Percentiles rank a stretch among this genome's conserved stretches.
Evolutionary conservation across 768 basidiomycete species (phyloP).

Genomic region (Lactarius akahatsu): DNA sequence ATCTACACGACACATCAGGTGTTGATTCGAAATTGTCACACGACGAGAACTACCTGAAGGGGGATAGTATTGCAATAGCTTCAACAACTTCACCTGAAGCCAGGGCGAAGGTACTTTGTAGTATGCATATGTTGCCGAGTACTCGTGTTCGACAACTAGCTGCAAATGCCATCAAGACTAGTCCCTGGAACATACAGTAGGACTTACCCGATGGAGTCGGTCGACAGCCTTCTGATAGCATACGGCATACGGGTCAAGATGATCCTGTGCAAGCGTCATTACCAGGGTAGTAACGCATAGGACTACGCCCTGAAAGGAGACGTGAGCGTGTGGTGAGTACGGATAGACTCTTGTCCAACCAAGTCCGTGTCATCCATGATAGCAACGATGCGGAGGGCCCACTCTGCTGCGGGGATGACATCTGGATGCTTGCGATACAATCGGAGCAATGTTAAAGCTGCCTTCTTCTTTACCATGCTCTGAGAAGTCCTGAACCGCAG

Average conservation of each 20-base stretch:
- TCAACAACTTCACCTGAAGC: conserved; percentile 94
- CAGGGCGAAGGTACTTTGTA: conserved; percentile 98
- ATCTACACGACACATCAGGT: conserved; percentile 47
- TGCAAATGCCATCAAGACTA: conserved; percentile 34
- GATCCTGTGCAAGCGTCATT: conserved; percentile 91
- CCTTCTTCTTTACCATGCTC: conserved; percentile 97
- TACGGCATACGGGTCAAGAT: conserved; percentile 85
- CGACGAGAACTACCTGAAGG: conserved; percentile 70
- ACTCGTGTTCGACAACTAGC: conserved; percentile 92
- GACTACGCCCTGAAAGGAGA: conserved; percentile 73
- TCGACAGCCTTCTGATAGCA: conserved; percentile 96
- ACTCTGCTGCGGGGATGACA: conserved; percentile 90
- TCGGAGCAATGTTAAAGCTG: conserved; percentile 87
- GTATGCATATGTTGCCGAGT: conserved; percentile 86
- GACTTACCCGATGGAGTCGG: conserved; percentile 69
- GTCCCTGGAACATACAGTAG: not conserved
- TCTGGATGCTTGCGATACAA: conserved; percentile 95
- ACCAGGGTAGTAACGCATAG: conserved; percentile 91
- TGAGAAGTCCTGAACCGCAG: conserved; percentile 71
- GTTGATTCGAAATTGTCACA: not conserved
- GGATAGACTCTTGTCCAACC: conserved; percentile 40
- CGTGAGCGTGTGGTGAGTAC: not conserved
- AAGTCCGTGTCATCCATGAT: conserved; percentile 94
- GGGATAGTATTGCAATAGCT: conserved; percentile 92
- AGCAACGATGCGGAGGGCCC: conserved; percentile 92